phyloP scores from a whole-genome alignment of 495 filamentous ascomycete species.

The Poronia punctata region DNA sequence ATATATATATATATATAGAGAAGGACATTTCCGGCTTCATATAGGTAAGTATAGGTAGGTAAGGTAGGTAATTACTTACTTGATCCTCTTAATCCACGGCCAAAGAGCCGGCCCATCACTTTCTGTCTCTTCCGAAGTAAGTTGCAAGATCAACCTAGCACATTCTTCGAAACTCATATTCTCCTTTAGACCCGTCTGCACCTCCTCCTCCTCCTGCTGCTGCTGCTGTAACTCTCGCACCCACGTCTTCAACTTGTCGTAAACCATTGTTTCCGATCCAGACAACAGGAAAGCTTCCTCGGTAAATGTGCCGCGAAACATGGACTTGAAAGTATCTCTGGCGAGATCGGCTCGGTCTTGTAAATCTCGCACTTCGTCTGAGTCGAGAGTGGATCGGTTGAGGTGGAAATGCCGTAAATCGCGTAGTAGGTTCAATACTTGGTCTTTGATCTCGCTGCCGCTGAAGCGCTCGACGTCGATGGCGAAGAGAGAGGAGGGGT shows the following conservation, averaged over 20 bases:
- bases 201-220: not conserved
- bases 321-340: constrained; percentile 15
- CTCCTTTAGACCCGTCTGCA: not conserved
- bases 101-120: constrained; percentile 11
- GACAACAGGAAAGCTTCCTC: constrained; percentile 6
- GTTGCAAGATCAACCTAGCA: constrained; percentile 17
- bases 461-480: constrained; percentile 30
- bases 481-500: constrained; percentile 22
- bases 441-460: constrained; percentile 21
- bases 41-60: too few relatives aligned
- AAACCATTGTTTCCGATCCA: constrained; percentile 10
- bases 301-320: constrained; percentile 8
- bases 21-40: too few relatives aligned
- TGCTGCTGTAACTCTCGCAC: constrained; percentile 4
- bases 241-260: constrained; percentile 16
- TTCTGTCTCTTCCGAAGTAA: constrained; percentile 23
- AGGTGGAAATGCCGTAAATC: constrained; percentile 26
- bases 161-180: constrained; percentile 13
- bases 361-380: constrained; percentile 12
- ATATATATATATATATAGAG: constrained; percentile 1
- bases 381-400: constrained; percentile 4
- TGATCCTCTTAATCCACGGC: constrained; percentile 35
- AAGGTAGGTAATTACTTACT: too few relatives aligned
- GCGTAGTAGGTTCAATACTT: constrained; percentile 25
- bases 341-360: constrained; percentile 24